phyloP scores from a whole-genome alignment of 225 moss, liverwort and hornwort species.

The Lunularia cruciata region DNA sequence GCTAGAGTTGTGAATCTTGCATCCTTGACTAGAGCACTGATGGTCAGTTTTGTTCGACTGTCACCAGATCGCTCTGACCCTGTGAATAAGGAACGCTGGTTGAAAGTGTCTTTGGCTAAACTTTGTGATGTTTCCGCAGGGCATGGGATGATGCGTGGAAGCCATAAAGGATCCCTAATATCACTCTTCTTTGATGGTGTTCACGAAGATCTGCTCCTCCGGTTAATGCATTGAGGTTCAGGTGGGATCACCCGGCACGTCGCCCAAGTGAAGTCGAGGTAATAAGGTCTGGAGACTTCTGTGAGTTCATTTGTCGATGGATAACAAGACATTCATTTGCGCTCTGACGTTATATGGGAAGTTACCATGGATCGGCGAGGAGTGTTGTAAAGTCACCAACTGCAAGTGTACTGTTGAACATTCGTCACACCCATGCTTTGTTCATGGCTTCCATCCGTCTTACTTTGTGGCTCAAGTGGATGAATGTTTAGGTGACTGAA shows the following conservation, averaged over 20 bases:
- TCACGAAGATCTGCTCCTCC: background rate
- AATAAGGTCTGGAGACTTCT: constrained; percentile 17
- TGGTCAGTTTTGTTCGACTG: too few relatives aligned
- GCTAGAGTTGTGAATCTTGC: too few relatives aligned
- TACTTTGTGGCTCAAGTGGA: constrained; percentile 1
- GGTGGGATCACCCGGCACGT: constrained; percentile 5
- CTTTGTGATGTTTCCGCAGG: constrained; percentile 25
- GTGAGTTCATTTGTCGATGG: constrained; percentile 15
- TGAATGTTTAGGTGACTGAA: constrained; percentile 25
- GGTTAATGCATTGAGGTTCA: background rate
- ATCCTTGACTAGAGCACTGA: too few relatives aligned
- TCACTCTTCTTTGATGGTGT: constrained; percentile 5
- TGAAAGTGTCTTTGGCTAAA: too few relatives aligned
- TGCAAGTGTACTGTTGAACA: constrained; percentile 6
- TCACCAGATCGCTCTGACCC: too few relatives aligned
- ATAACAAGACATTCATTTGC: constrained; percentile 25
- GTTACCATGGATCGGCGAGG: constrained; percentile 15
- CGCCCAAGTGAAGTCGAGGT: constrained; percentile 18
- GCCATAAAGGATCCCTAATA: constrained; percentile 5
- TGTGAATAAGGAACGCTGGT: too few relatives aligned
- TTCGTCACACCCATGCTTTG: background rate
- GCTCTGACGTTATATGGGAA: constrained; percentile 1
- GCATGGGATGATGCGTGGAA: constrained; percentile 40
- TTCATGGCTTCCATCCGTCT: constrained; percentile 13
- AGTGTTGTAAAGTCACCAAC: background rate